phyloP scores from a whole-genome alignment of 139 green algal genomes.

The Haematococcus lacustris region DNA sequence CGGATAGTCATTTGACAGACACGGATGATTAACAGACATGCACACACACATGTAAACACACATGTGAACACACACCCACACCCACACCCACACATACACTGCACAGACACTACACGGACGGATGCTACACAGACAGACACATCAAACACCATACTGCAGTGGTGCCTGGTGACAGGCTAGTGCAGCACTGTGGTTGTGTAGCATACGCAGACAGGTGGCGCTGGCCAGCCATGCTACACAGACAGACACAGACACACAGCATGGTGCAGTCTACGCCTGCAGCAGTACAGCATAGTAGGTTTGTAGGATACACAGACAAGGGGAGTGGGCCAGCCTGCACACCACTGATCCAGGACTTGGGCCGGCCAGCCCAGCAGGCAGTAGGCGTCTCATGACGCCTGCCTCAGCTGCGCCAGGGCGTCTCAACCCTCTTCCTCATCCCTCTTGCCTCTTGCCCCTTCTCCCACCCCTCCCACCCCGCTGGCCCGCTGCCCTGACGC shows the following conservation, averaged over 20 bases:
- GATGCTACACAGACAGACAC: neutral
- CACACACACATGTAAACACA: neutral
- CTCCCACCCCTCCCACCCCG: neutral
- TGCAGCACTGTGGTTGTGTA: no score
- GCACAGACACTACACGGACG: neutral
- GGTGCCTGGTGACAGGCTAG: no score
- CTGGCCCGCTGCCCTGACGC: slow-evolving; percentile 3
- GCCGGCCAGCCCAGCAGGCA: neutral
- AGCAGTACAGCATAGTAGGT: no score
- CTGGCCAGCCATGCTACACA: no score
- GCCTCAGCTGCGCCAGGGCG: neutral
- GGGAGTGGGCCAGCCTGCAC: neutral
- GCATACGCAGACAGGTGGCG: no score
- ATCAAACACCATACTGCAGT: neutral
- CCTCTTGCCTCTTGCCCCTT: neutral
- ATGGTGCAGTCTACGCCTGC: no score
- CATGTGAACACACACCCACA: neutral
- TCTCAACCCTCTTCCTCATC: neutral
- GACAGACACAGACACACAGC: no score
- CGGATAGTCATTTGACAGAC: neutral
- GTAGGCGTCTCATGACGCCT: neutral
- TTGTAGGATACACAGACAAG: neutral
- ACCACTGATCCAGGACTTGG: neutral
- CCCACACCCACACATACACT: no score
- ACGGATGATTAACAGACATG: neutral